These are phyloP conservation scores for Lepidium campestre DNA, from an alignment of 441 rosid species.

Conservation along the genomic window DNA sequence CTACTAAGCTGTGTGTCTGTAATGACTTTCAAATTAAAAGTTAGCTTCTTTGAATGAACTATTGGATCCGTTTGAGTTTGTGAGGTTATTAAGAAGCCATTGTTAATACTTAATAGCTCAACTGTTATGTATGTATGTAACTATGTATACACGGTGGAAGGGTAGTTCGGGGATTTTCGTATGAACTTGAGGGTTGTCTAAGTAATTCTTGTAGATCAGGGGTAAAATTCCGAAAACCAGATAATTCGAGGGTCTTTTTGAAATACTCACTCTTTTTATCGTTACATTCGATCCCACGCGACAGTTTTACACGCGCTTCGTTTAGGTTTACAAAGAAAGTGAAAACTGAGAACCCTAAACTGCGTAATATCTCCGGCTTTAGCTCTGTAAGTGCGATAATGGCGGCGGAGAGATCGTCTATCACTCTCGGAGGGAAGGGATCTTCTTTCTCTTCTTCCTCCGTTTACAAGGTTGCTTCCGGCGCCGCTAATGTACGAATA, in stretches of 20 bases:
- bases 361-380: not conserved
- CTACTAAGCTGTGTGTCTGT: constrained; percentile 7
- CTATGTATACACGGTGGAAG: not conserved
- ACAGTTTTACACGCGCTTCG: not conserved
- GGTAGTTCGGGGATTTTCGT: not conserved
- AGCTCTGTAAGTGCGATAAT: not conserved
- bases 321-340: not conserved
- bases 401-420: constrained; percentile 33
- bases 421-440: constrained; percentile 65
- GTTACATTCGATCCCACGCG: not conserved
- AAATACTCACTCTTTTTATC: not conserved
- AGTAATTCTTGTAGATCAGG: not conserved
- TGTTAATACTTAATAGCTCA: too few relatives aligned
- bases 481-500: constrained; percentile 35
- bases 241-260: not conserved
- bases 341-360: not conserved
- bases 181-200: not conserved
- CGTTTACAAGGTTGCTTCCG: constrained; percentile 40
- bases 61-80: not conserved
- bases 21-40: not conserved
- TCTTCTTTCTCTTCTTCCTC: constrained; percentile 48
- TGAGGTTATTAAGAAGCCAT: not conserved
- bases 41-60: not conserved
- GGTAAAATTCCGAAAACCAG: not conserved
- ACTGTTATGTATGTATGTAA: not conserved